Base-by-base conservation (phyloP, 768 basidiomycete genomes). In the Calocera cornea region DNA sequence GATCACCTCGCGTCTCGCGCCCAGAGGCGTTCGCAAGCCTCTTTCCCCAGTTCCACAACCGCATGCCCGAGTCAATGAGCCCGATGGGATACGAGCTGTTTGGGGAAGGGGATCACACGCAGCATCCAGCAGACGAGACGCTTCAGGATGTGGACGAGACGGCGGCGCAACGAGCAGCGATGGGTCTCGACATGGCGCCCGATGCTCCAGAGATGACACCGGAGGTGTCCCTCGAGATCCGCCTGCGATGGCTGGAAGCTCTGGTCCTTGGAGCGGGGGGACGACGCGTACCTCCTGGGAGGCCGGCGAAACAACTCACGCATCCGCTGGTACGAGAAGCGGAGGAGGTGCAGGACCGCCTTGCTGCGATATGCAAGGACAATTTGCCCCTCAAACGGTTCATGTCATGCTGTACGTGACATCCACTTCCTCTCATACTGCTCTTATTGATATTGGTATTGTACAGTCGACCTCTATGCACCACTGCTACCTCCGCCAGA, bases 171-270 rank as follows among this genome's bases (percentile, higher is more conserved):
- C 44, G 44, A 19, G 44, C 44, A 33, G 54, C 27, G 16, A 60
- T 60, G 31, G 54, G 5, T 7, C 54, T 60, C 5, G 31, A 27
- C 19, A 10, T 19, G 10, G 31, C 5, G 3, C 19, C 31, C 24
- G 54, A 60, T 16, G 31, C 31, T 2, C 8, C 31, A 60, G 54
- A 60, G 31, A 60, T 60, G 54, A 60, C 54, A 33, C 54, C 54
- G 7, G 54, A 60, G 31, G 54, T 89, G 16, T 87, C 91, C 1
- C 77, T 93, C 12, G 87, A 92, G 71, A 78, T 93, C 24, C 83
- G 91, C 0, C 74, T 92, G 38, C 80, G 88, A 67, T 90, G 89
- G 88, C 79, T 93, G 1, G 91, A 92, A 74, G 88, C 89, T 19
- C 78, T 93, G 64, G 77, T 92, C 1, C 75, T 85, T 41, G 91